Evolutionary conservation across 257 asterid genomes (phyloP).

Genomic region (Cruciata laevipes): DNA sequence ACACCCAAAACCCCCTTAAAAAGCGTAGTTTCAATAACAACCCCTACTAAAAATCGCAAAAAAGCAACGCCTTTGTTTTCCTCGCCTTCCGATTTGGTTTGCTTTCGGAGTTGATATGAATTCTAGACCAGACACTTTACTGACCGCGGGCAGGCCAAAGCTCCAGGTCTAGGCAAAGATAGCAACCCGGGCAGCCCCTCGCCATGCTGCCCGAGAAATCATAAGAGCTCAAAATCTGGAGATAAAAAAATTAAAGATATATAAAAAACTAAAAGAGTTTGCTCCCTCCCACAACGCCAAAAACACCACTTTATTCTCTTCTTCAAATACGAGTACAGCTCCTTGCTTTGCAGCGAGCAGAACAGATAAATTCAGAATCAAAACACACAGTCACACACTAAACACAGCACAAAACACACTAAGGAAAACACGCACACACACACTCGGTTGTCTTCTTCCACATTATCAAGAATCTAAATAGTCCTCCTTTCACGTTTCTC

Average conservation of each 20-base stretch:
- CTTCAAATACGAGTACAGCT: slow-evolving; percentile 71
- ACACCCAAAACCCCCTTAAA: neutral
- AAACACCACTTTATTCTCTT: slow-evolving; percentile 73
- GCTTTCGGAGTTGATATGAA: slow-evolving; percentile 11
- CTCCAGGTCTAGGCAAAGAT: neutral
- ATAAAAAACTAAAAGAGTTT: slow-evolving; percentile 8
- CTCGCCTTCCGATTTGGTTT: neutral
- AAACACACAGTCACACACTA: slow-evolving; percentile 7
- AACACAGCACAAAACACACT: neutral
- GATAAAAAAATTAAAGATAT: slow-evolving; percentile 4
- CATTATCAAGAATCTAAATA: slow-evolving; percentile 11
- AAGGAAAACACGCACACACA: no score
- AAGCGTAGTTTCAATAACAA: slow-evolving; percentile 4
- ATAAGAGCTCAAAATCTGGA: slow-evolving; percentile 31
- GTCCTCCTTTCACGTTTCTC: slow-evolving; percentile 19
- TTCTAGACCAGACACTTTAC: slow-evolving; percentile 24
- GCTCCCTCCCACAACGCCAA: slow-evolving; percentile 24
- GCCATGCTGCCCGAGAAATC: slow-evolving; percentile 19
- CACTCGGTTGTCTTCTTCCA: slow-evolving; percentile 16
- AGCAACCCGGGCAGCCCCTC: slow-evolving; percentile 26
- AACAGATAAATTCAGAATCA: neutral
- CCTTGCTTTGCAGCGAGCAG: slow-evolving; percentile 42
- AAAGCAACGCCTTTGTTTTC: slow-evolving; percentile 1
- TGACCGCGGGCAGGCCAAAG: slow-evolving; percentile 36
- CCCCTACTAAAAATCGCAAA: neutral